Percentiles rank a stretch among this genome's conserved stretches.
Evolutionary conservation across 73 alveolate species (phyloP).

Genomic region (Uronychia setigera): DNA sequence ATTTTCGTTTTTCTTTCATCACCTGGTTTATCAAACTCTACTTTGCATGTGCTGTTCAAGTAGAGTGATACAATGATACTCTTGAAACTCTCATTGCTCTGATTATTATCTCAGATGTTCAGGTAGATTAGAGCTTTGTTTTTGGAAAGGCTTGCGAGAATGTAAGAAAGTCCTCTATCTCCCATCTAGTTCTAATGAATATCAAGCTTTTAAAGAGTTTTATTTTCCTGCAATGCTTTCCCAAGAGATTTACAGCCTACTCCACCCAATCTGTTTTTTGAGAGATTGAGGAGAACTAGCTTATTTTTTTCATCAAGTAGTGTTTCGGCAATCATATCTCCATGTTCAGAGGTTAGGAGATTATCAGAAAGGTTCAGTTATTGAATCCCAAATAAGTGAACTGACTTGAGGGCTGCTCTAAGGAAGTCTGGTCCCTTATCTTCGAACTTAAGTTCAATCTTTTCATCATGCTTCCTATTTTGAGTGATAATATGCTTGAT

Average conservation of each 20-base stretch:
- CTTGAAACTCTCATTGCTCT: neutral
- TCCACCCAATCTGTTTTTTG: neutral
- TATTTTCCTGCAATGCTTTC: neutral
- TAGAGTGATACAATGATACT: neutral
- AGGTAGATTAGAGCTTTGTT: neutral
- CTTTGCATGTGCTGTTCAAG: neutral
- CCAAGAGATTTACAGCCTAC: neutral
- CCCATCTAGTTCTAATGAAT: neutral
- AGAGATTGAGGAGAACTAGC: neutral
- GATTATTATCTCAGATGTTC: neutral
- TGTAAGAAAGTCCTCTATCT: neutral
- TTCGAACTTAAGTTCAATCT: neutral
- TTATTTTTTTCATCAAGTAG: neutral
- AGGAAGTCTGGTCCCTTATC: slow-evolving; percentile 16
- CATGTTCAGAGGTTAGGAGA: neutral
- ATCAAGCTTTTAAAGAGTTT: neutral
- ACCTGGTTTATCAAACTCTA: neutral
- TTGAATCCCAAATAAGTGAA: neutral
- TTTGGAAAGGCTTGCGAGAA: neutral
- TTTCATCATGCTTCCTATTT: neutral
- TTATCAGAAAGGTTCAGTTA: slow-evolving; percentile 1
- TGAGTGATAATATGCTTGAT: neutral
- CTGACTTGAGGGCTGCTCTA: neutral
- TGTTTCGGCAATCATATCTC: neutral
- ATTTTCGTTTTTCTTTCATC: too few relatives aligned